A percentile compares a stretch with the other conserved stretches of the same genome.
Conservation (phyloP, 805 yeast species). For the Yamadazyma paraphyllophila region DNA sequence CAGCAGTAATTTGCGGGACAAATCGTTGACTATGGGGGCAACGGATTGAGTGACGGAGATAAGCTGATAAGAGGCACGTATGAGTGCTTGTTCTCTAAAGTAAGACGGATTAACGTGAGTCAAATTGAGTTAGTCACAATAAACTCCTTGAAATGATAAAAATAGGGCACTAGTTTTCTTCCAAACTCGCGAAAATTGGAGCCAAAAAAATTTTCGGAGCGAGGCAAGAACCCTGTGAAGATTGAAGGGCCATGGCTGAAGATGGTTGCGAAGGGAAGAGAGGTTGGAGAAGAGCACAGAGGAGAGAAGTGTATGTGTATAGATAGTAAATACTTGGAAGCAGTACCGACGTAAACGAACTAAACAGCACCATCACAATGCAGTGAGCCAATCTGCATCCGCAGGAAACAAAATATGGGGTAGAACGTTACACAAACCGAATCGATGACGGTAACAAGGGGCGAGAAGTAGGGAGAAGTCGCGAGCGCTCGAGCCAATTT, state of each 20-base stretch:
- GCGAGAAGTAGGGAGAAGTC: too few relatives aligned
- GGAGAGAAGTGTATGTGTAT: background rate
- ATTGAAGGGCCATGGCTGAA: background rate
- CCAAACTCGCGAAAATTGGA: slow-evolving; percentile 6
- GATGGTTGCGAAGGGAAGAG: background rate
- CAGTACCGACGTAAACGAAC: too few relatives aligned
- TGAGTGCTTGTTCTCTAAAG: too few relatives aligned
- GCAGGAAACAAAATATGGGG: slow-evolving; percentile 6
- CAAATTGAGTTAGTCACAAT: background rate
- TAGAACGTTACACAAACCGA: slow-evolving; percentile 5
- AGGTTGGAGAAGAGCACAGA: background rate
- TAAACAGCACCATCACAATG: too few relatives aligned
- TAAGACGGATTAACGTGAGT: too few relatives aligned
- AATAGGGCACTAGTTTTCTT: background rate
- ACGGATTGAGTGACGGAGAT: too few relatives aligned
- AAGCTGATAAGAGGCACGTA: too few relatives aligned
- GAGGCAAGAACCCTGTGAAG: slow-evolving; percentile 8
- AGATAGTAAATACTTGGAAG: background rate
- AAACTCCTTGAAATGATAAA: background rate
- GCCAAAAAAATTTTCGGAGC: slow-evolving; percentile 5
- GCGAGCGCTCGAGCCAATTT: too few relatives aligned
- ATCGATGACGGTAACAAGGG: slow-evolving; percentile 4
- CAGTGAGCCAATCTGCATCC: background rate
- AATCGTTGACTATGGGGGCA: too few relatives aligned
- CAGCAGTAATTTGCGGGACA: too few relatives aligned